Conservation (phyloP, 108 stramenopile species). For the Cyclostephanos invisitatus region DNA sequence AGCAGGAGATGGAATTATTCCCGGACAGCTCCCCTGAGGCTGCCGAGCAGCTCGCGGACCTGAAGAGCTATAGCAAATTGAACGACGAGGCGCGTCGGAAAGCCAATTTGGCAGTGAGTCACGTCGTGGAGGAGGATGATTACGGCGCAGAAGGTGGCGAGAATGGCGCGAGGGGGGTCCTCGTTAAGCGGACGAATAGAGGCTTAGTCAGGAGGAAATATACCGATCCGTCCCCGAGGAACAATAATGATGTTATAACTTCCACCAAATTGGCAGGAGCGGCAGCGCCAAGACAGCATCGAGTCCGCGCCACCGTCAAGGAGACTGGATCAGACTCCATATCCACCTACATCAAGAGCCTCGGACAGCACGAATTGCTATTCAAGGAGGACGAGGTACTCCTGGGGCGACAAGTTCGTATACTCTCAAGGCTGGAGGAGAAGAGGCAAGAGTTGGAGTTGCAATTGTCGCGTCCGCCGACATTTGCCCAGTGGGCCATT, state of each 20-base stretch:
- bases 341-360: slow-evolving; percentile 51
- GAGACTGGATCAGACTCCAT: slow-evolving; percentile 65
- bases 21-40: slow-evolving; percentile 50
- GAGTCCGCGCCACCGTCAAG: slow-evolving; percentile 55
- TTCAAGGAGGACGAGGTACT: slow-evolving; percentile 51
- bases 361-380: slow-evolving; percentile 61
- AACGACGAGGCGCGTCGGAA: slow-evolving; percentile 46
- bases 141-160: slow-evolving; percentile 9
- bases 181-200: not conserved
- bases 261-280: not conserved
- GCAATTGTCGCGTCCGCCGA: slow-evolving; percentile 49
- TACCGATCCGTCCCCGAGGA: not conserved
- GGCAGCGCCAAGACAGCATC: slow-evolving; percentile 1
- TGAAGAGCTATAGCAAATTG: slow-evolving; percentile 33
- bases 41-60: slow-evolving; percentile 42
- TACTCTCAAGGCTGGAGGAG: slow-evolving; percentile 49
- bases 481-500: slow-evolving; percentile 58
- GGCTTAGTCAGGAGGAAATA: not conserved
- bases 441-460: slow-evolving; percentile 46
- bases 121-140: slow-evolving; percentile 13
- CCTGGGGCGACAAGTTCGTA: slow-evolving; percentile 51
- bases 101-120: slow-evolving; percentile 34
- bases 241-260: not conserved
- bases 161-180: not conserved
- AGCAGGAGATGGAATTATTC: slow-evolving; percentile 25